Percentiles rank a stretch among this genome's conserved stretches.
Conservation (phyloP, 768 basidiomycete genomes). For the Xerocomellus amylosporus region DNA sequence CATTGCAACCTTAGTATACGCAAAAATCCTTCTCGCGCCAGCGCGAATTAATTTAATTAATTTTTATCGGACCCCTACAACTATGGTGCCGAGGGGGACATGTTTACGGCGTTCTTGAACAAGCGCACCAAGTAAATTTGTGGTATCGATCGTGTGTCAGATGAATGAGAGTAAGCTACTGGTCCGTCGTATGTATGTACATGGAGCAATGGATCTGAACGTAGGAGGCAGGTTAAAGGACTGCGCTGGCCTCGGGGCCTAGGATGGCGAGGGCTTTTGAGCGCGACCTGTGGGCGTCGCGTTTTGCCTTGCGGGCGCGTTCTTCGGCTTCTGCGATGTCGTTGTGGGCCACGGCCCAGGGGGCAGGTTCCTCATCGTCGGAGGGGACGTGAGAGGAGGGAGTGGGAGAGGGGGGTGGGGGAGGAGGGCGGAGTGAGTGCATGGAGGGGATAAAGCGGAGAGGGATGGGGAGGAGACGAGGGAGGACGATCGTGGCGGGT, state of each 20-base stretch:
- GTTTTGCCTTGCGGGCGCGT: conserved; percentile 8
- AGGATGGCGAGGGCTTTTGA: conserved; percentile 5
- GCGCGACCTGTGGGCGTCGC: conserved; percentile 9
- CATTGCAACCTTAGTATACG: too few species aligned
- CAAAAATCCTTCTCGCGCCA: too few species aligned
- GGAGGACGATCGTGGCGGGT: conserved; percentile 2
- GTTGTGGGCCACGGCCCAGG: background rate
- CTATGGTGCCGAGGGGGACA: background rate
- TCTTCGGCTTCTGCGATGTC: conserved; percentile 2
- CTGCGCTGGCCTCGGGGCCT: background rate
- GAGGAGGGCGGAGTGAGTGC: background rate
- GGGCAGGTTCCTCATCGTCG: background rate
- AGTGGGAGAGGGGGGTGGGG: background rate
- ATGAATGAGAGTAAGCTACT: too few species aligned
- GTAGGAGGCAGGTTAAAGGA: background rate
- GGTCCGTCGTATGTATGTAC: too few species aligned
- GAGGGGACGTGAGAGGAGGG: too few species aligned
- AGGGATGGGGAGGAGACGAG: background rate
- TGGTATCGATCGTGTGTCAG: too few species aligned
- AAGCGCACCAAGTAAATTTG: too few species aligned
- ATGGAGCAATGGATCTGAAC: too few species aligned
- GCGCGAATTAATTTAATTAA: too few species aligned
- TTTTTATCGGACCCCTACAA: too few species aligned
- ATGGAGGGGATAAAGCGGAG: background rate
- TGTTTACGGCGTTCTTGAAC: background rate